Evolutionary conservation across 495 filamentous ascomycete species (phyloP).

Genomic region (Lentithecium fluviatile): DNA sequence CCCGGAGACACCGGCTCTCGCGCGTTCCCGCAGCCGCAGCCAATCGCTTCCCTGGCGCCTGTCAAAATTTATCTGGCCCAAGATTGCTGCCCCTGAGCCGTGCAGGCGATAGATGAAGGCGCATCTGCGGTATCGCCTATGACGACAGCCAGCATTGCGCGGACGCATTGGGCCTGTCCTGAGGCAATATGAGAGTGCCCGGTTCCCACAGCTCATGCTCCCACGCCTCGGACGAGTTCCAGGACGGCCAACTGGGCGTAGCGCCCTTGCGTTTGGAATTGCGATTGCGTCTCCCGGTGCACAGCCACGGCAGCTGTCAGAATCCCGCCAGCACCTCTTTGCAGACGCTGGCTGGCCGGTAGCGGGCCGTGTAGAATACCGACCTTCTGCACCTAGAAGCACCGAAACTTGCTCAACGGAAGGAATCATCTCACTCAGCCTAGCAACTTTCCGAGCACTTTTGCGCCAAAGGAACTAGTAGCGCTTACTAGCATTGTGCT

Average conservation of each 20-base stretch:
- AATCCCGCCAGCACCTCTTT: no score
- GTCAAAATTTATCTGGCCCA: slow-evolving; percentile 3
- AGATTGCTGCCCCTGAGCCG: slow-evolving; percentile 15
- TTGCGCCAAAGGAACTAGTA: no score
- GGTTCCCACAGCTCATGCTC: slow-evolving; percentile 6
- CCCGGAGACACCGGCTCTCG: background rate
- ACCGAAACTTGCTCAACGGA: no score
- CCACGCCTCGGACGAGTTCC: background rate
- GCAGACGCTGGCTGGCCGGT: no score
- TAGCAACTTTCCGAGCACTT: no score
- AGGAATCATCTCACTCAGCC: no score
- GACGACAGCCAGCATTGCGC: slow-evolving; percentile 11
- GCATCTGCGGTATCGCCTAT: slow-evolving; percentile 9
- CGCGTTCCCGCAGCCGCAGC: slow-evolving; percentile 1
- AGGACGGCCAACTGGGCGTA: background rate
- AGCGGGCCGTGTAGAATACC: no score
- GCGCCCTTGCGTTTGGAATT: background rate
- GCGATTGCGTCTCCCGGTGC: background rate
- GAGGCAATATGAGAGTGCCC: slow-evolving; percentile 20
- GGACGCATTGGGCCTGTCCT: background rate
- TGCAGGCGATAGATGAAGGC: slow-evolving; percentile 16
- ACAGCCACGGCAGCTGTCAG: no score
- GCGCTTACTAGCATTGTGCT: no score
- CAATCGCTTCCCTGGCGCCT: slow-evolving; percentile 7
- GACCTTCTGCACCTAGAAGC: no score